Evolutionary conservation across 2,329 filamentous ascomycete genomes (phyloP).

Genomic region (Nemania sp.): DNA sequence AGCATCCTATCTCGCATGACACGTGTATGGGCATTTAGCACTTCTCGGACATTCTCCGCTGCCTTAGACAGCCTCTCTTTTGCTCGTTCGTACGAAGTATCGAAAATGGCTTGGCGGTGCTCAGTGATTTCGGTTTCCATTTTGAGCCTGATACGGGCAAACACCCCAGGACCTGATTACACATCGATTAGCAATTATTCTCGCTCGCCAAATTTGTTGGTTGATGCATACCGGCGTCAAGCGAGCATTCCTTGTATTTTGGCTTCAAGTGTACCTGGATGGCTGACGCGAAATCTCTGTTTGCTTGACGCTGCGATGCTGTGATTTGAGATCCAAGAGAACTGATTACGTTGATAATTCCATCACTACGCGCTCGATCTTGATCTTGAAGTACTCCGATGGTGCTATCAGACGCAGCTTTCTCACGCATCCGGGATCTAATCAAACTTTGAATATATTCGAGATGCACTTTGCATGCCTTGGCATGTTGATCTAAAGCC

Average conservation of each 20-base stretch:
- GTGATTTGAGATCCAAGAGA: constrained; percentile 8
- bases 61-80: constrained; percentile 10
- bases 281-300: constrained; percentile 13
- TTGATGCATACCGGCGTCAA: constrained; percentile 16
- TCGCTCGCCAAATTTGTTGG: not conserved
- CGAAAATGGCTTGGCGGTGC: constrained; percentile 7
- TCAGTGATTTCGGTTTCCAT: constrained; percentile 17
- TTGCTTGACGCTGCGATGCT: constrained; percentile 20
- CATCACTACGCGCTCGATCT: constrained; percentile 6
- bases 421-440: constrained; percentile 5
- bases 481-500: constrained; percentile 12
- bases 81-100: not conserved
- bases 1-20: constrained; percentile 15
- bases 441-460: constrained; percentile 12
- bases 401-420: constrained; percentile 2
- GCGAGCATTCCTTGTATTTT: constrained; percentile 14
- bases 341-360: constrained; percentile 4
- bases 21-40: constrained; percentile 1
- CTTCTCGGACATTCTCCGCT: constrained; percentile 11
- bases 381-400: constrained; percentile 21
- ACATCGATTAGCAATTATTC: not conserved
- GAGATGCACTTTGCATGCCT: not conserved
- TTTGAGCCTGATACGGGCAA: constrained; percentile 19
- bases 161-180: constrained; percentile 29
- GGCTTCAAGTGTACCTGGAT: constrained; percentile 15